These are phyloP conservation scores for Nepenthes mirabilis DNA, from an alignment of 148 eudicot genomes.

Conservation along the genomic window DNA sequence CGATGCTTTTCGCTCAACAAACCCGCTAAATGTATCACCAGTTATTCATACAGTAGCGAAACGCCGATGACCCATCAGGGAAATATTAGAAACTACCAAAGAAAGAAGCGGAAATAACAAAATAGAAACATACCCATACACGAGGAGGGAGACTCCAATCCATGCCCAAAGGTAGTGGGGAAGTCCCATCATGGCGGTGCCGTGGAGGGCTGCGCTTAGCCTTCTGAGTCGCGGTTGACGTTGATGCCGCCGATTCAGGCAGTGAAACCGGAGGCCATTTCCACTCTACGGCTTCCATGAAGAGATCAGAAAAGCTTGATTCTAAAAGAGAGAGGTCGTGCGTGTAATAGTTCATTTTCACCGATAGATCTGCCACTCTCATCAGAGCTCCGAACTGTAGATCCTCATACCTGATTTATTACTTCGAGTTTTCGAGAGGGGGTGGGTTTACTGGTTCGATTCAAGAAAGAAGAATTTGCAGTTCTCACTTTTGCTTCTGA, in stretches of 20 bases:
- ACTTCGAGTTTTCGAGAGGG: too few species aligned
- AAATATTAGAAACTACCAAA: not conserved
- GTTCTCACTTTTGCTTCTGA: too few species aligned
- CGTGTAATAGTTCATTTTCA: conserved; percentile 36
- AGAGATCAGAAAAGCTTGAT: conserved; percentile 37
- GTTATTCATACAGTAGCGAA: not conserved
- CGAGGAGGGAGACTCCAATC: conserved; percentile 89
- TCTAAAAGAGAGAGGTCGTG: conserved; percentile 33
- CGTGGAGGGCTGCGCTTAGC: conserved; percentile 19
- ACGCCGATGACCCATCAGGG: not conserved
- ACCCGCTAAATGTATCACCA: too few species aligned
- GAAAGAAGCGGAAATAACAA: not conserved
- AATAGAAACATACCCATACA: conserved; percentile 39
- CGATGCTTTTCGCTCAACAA: too few species aligned
- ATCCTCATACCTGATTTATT: too few species aligned
- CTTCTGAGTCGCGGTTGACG: conserved; percentile 8
- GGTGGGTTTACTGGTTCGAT: too few species aligned
- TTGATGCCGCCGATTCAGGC: conserved; percentile 10
- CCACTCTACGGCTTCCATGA: conserved; percentile 24
- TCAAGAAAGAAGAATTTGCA: too few species aligned
- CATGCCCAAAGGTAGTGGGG: conserved; percentile 92
- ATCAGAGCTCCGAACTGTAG: too few species aligned
- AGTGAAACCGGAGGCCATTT: conserved; percentile 5
- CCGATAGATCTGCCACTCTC: too few species aligned
- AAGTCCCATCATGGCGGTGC: conserved; percentile 77